Evolutionary conservation across 2,329 filamentous ascomycete genomes (phyloP), one percentile per base, ranked within the genome.

Genomic region (Ceratocystis harringtonii): DNA sequence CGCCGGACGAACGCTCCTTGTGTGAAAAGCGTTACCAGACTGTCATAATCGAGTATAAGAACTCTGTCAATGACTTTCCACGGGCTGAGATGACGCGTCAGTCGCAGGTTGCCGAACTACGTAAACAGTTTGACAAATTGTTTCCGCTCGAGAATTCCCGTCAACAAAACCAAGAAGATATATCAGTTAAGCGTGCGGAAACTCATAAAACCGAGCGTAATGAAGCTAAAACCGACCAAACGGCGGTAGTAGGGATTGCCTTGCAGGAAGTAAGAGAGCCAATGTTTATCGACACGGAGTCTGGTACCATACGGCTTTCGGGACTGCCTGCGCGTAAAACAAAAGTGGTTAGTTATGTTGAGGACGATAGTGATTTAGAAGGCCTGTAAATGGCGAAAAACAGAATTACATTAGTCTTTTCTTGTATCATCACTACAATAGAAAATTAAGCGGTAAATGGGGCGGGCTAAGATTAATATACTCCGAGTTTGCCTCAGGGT

Each of bases 41-140:
- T 45, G 80, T 80, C 5, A 72, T 87, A 64, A 79, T 78, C 17
- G 78, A 78, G 25, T 90, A 84, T 73, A 84, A 84, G 60, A 78
- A 79, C 62, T 60, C 44, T 1, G 15, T 45, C 12, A 43, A 48
- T n/a, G 52, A 6, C 30, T 55, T 25, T 22, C 22, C 32, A 1
- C 36, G 58, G 52, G 78, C 80, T n/a, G 79, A 83, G 7, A 81
- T 79, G 62, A 80, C 81, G 65, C 97, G 92, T 90, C 89, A 95
- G 72, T 77, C 75, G 22, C 81, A 84, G 66, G 87, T 87, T 2
- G 75, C 77, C 30, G 79, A 79, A 65, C 78, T 83, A 43, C 76
- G 79, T 67, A 74, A 73, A 19, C 74, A 76, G 65, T 87, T 83
- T 68, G 80, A 82, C 66, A 76, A 86, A 70, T 81, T 82, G 2